These are phyloP conservation scores for Cercospora zeae-maydis DNA, from an alignment of 2,329 filamentous ascomycete genomes.

Conservation along the genomic window DNA sequence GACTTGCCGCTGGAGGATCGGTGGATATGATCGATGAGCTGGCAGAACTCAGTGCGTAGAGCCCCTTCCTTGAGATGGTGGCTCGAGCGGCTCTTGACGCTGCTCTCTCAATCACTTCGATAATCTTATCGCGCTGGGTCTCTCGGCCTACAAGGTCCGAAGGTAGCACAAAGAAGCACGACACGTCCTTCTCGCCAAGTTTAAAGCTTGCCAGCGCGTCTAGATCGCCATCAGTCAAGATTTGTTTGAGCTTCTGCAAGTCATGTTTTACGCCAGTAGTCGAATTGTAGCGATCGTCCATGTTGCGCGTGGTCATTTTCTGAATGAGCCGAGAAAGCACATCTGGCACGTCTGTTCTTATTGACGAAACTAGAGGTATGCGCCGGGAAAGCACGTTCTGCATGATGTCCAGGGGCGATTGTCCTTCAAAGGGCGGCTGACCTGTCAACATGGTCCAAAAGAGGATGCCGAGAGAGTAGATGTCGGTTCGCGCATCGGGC, in stretches of 20 bases:
- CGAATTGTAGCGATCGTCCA: constrained; percentile 84
- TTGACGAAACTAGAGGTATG: constrained; percentile 70
- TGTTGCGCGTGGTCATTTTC: constrained; percentile 86
- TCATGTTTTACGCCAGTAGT: constrained; percentile 83
- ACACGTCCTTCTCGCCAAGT: constrained; percentile 80
- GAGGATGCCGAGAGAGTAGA: constrained; percentile 84
- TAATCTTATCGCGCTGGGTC: constrained; percentile 65
- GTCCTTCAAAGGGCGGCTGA: constrained; percentile 73
- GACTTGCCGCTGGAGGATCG: constrained; percentile 28
- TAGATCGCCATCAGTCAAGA: constrained; percentile 71
- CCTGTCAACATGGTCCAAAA: constrained; percentile 85
- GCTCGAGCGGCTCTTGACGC: constrained; percentile 57
- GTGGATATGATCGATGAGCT: constrained; percentile 34
- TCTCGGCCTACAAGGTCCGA: constrained; percentile 75
- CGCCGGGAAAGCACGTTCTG: constrained; percentile 80
- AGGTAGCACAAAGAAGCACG: constrained; percentile 86
- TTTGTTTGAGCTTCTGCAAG: constrained; percentile 66
- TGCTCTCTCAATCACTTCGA: constrained; percentile 73
- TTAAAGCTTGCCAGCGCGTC: constrained; percentile 68
- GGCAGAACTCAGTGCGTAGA: constrained; percentile 50
- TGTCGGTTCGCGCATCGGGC: constrained; percentile 86
- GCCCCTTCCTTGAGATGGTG: constrained; percentile 38
- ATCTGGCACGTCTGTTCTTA: constrained; percentile 79
- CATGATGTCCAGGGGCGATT: constrained; percentile 81
- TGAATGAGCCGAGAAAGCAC: constrained; percentile 78